Conservation (phyloP, 768 basidiomycete genomes). For the Lepiota brunneoincarnata region DNA sequence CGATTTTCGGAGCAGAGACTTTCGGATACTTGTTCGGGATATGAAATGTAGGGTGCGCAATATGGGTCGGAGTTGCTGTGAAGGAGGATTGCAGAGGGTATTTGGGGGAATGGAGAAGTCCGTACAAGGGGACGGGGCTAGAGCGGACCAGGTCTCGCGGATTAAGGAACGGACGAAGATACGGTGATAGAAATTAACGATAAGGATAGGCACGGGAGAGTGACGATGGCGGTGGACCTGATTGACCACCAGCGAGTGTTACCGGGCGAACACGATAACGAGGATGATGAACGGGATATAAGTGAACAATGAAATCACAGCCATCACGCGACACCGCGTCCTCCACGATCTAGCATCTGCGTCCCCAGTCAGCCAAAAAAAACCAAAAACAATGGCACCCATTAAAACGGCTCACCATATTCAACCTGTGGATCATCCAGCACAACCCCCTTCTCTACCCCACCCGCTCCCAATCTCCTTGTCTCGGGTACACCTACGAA, state of each 20-base stretch:
- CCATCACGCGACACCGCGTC: slow-evolving; percentile 71
- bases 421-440: slow-evolving; percentile 82
- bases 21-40: no score
- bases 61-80: not conserved
- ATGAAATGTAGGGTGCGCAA: not conserved
- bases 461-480: slow-evolving; percentile 53
- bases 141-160: no score
- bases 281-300: slow-evolving; percentile 80
- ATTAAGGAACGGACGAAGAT: no score
- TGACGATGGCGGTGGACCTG: not conserved
- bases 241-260: slow-evolving; percentile 3
- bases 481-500: slow-evolving; percentile 56
- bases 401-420: slow-evolving; percentile 48
- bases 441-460: slow-evolving; percentile 63
- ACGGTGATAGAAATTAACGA: slow-evolving; percentile 1
- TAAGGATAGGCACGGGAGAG: slow-evolving; percentile 1
- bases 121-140: no score
- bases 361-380: slow-evolving; percentile 3
- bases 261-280: slow-evolving; percentile 58
- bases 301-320: slow-evolving; percentile 62
- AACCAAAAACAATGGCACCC: not conserved
- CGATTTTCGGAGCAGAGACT: not conserved
- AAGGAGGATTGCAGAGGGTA: not conserved
- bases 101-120: no score
- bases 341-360: slow-evolving; percentile 76